Evolutionary conservation across 2,329 filamentous ascomycete genomes (phyloP).

Genomic region (Fusarium clavum): DNA sequence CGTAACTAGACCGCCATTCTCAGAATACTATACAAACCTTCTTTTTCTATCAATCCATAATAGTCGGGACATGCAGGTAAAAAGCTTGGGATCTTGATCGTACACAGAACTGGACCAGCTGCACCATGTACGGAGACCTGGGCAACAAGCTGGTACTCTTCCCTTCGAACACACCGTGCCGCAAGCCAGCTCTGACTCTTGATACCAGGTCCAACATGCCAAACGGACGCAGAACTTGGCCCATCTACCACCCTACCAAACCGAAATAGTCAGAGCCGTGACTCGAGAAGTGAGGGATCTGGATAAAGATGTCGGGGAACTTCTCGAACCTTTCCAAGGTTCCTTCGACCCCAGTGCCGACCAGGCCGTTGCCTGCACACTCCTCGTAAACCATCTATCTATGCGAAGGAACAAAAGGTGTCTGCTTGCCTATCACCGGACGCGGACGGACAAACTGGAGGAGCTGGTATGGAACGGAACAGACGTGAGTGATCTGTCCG

Average conservation of each 20-base stretch:
- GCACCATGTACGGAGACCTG: conserved; percentile 84
- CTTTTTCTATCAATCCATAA: background rate
- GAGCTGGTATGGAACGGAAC: conserved; percentile 92
- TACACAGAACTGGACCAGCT: conserved; percentile 7
- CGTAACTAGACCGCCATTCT: conserved; percentile 3
- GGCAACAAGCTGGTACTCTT: conserved; percentile 81
- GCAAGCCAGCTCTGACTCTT: conserved; percentile 14
- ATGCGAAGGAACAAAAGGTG: conserved; percentile 98
- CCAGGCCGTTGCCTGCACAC: conserved; percentile 84
- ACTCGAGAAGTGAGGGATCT: conserved; percentile 94
- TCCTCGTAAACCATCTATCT: conserved; percentile 92
- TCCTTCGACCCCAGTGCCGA: conserved; percentile 87
- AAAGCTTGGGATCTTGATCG: background rate
- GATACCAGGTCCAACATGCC: conserved; percentile 84
- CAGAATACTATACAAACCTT: background rate
- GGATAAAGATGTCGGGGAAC: conserved; percentile 82
- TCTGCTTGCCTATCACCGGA: conserved; percentile 91
- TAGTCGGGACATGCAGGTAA: background rate
- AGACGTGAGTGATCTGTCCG: conserved; percentile 79
- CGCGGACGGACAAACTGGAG: conserved; percentile 90
- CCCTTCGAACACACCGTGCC: background rate
- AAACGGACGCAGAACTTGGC: conserved; percentile 91
- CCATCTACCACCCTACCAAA: conserved; percentile 90
- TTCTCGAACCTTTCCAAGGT: conserved; percentile 85
- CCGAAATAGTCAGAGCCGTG: conserved; percentile 87